Conservation (phyloP, 1,284 basidiomycete genomes). For the Irpex sp. region DNA sequence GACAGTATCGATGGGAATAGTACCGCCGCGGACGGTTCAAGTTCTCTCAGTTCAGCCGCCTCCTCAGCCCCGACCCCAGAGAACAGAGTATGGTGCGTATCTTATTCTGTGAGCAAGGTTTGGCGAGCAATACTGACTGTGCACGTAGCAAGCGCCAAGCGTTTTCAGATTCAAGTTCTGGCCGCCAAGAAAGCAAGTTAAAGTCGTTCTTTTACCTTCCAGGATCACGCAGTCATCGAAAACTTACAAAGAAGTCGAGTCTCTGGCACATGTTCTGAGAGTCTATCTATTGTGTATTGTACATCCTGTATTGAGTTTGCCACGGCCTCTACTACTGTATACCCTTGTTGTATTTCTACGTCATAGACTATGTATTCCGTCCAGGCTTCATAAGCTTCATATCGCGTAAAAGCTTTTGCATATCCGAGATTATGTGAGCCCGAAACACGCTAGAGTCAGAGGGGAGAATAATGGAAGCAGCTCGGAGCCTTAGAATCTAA, state of each 20-base stretch:
- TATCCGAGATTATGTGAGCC: neutral
- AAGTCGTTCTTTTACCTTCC: conserved; percentile 7
- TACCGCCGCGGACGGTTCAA: neutral
- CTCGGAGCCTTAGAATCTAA: neutral
- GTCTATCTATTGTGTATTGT: neutral
- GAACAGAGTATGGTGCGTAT: conserved; percentile 9
- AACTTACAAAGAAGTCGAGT: conserved; percentile 11
- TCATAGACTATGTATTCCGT: neutral
- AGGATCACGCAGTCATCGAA: conserved; percentile 12
- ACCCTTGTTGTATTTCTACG: neutral
- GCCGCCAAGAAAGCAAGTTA: neutral
- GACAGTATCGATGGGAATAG: neutral
- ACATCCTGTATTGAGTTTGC: neutral
- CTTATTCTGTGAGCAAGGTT: neutral
- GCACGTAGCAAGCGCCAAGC: conserved; percentile 11
- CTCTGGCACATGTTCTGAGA: conserved; percentile 13
- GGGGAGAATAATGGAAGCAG: neutral
- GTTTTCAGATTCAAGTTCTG: neutral
- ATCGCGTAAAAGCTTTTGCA: neutral
- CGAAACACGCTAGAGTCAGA: conserved; percentile 2
- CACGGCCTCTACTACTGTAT: neutral
- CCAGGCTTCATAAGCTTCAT: neutral
- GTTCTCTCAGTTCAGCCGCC: neutral
- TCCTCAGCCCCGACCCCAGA: neutral
- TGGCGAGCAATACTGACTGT: neutral